Evolutionary conservation across 345 rosid genomes (phyloP).

Genomic region (Eucalyptus cloeziana): DNA sequence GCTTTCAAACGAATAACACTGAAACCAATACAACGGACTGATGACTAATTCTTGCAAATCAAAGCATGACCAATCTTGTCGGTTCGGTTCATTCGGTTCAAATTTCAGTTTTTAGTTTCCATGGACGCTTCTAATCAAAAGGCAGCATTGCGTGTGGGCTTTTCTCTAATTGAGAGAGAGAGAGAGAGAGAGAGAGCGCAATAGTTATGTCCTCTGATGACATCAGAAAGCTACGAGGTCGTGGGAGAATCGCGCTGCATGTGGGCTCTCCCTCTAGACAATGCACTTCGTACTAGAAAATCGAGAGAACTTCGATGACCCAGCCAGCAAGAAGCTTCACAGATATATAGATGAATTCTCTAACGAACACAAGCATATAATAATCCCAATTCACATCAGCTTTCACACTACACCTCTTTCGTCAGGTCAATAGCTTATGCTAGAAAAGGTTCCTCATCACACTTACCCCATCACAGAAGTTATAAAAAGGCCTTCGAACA

Average conservation of each 20-base stretch:
- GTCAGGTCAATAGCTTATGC: not conserved
- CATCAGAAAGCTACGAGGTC: not conserved
- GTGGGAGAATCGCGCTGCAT: not conserved
- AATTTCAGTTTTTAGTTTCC: not conserved
- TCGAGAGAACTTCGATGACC: not conserved
- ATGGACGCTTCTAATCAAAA: not conserved
- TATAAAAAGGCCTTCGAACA: not conserved
- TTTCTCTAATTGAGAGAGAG: too few relatives aligned
- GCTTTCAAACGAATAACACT: not conserved
- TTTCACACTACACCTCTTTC: constrained; percentile 4
- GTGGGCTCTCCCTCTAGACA: not conserved
- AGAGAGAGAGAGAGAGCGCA: too few relatives aligned
- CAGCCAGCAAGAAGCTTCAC: not conserved
- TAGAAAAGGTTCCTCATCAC: constrained; percentile 5
- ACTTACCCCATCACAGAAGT: not conserved
- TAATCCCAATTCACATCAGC: not conserved
- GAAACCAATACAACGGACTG: not conserved
- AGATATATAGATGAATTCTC: not conserved
- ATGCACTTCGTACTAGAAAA: not conserved
- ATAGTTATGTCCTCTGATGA: not conserved
- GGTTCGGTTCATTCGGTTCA: not conserved
- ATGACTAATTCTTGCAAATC: not conserved
- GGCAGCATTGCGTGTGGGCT: not conserved
- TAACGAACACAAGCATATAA: not conserved
- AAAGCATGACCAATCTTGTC: not conserved